Conservation (phyloP, 2,329 filamentous ascomycete species). For the Graphiopsis chlorocephala region DNA sequence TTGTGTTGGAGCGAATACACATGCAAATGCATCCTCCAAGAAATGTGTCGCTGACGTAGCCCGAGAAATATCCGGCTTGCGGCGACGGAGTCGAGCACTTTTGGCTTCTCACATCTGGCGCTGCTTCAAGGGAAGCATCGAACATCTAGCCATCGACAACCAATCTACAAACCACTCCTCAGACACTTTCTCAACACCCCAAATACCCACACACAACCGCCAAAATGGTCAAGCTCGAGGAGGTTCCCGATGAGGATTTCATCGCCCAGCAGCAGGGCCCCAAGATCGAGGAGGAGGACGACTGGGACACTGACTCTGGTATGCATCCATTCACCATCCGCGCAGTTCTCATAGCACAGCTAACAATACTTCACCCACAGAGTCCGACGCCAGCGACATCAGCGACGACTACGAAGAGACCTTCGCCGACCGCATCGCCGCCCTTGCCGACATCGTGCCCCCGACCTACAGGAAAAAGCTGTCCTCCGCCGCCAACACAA, state of each 20-base stretch:
- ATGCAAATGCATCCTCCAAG: not conserved
- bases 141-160: not conserved
- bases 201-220: slow-evolving; percentile 11
- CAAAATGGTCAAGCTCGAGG: slow-evolving; percentile 92
- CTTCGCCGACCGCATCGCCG: slow-evolving; percentile 42
- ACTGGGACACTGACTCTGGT: slow-evolving; percentile 93
- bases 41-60: not conserved
- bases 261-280: slow-evolving; percentile 63
- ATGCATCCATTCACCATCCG: slow-evolving; percentile 34
- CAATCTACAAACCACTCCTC: not conserved
- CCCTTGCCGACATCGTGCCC: slow-evolving; percentile 46
- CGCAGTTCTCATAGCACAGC: not conserved
- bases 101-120: not conserved
- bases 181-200: not conserved
- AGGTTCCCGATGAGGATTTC: slow-evolving; percentile 97
- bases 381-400: slow-evolving; percentile 64
- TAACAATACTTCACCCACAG: slow-evolving; percentile 43
- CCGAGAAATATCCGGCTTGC: not conserved
- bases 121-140: not conserved
- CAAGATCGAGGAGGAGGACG: slow-evolving; percentile 52
- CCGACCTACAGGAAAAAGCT: slow-evolving; percentile 45
- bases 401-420: slow-evolving; percentile 52
- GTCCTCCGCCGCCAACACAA: slow-evolving; percentile 45
- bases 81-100: not conserved
- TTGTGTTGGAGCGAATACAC: not conserved